Conservation (phyloP, 768 basidiomycete genomes). For the Rubroboletus pulcherrimus region DNA sequence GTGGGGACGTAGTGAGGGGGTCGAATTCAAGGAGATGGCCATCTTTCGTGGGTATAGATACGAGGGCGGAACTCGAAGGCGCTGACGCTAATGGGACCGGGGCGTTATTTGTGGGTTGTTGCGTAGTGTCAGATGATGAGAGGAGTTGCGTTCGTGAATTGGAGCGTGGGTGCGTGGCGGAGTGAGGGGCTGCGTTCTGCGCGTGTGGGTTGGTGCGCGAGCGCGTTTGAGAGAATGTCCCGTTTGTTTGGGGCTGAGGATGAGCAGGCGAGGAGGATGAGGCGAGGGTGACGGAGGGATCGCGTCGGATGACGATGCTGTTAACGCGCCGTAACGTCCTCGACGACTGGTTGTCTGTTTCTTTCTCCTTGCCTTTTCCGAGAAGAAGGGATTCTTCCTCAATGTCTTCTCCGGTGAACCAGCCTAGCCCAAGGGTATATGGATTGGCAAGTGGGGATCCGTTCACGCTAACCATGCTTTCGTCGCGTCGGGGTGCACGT, state of each 20-base stretch:
- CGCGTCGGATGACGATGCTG: conserved; percentile 58
- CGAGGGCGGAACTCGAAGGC: conserved; percentile 43
- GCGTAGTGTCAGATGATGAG: conserved; percentile 2
- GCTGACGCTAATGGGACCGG: neutral
- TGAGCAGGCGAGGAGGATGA: conserved; percentile 28
- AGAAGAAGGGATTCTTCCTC: conserved; percentile 17
- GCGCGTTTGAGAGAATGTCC: conserved; percentile 24
- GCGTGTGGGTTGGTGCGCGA: conserved; percentile 54
- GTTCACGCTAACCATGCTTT: conserved; percentile 76
- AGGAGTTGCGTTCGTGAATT: conserved; percentile 33
- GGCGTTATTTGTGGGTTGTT: neutral
- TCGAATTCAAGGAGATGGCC: conserved; percentile 85
- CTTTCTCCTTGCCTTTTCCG: conserved; percentile 26
- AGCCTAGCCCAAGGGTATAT: conserved; percentile 59
- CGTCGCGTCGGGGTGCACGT: conserved; percentile 68
- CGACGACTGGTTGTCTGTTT: conserved; percentile 9
- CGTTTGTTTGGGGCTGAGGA: conserved; percentile 18
- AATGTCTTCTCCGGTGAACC: conserved; percentile 44
- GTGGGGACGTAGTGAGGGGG: conserved; percentile 69
- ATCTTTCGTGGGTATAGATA: conserved; percentile 76
- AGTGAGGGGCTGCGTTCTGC: conserved; percentile 19
- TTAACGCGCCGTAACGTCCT: conserved; percentile 42
- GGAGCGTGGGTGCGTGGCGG: conserved; percentile 38
- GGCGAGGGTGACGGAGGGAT: conserved; percentile 45
- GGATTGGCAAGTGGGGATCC: conserved; percentile 82